A percentile compares a stretch with the other conserved stretches of the same genome.
Evolutionary conservation across 2,329 filamentous ascomycete genomes (phyloP).

Genomic region (Scytalidium sp.): DNA sequence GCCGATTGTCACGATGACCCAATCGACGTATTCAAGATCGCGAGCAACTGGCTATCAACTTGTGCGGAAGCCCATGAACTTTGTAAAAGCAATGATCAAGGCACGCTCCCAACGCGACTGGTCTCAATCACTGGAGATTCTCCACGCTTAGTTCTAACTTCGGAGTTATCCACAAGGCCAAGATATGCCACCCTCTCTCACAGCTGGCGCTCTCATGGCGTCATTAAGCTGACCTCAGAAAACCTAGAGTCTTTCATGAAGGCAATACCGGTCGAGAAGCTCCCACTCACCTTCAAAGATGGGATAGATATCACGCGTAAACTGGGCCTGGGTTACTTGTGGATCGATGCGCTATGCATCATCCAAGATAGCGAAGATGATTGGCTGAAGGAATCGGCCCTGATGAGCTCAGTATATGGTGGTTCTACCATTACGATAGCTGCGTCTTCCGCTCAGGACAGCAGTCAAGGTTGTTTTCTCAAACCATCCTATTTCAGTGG

Average conservation of each 20-base stretch:
- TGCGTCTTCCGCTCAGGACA: conserved; percentile 8
- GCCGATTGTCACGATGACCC: conserved; percentile 10
- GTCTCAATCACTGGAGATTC: conserved; percentile 7
- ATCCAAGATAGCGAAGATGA: conserved; percentile 18
- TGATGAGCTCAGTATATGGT: conserved; percentile 10
- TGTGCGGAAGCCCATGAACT: background rate
- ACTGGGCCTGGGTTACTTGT: conserved; percentile 19
- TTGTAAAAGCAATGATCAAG: conserved; percentile 4
- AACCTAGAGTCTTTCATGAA: conserved; percentile 3
- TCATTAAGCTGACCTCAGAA: conserved; percentile 1
- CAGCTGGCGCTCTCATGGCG: conserved; percentile 9
- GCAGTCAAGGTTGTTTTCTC: conserved; percentile 9
- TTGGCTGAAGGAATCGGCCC: conserved; percentile 14
- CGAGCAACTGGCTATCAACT: background rate
- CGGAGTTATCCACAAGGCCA: conserved; percentile 1
- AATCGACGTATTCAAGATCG: too few species aligned
- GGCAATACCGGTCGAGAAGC: conserved; percentile 5
- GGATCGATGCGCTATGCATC: conserved; percentile 26
- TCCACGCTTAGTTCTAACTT: conserved; percentile 6
- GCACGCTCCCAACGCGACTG: conserved; percentile 8
- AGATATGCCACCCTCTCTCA: conserved; percentile 12
- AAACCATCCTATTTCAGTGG: conserved; percentile 6
- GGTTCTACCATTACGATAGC: conserved; percentile 10
- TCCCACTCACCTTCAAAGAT: conserved; percentile 23
- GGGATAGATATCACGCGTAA: conserved; percentile 16